A percentile compares a stretch with the other conserved stretches of the same genome.
Conservation (phyloP, 495 filamentous ascomycete genomes). For the Oidiodendron maius region DNA sequence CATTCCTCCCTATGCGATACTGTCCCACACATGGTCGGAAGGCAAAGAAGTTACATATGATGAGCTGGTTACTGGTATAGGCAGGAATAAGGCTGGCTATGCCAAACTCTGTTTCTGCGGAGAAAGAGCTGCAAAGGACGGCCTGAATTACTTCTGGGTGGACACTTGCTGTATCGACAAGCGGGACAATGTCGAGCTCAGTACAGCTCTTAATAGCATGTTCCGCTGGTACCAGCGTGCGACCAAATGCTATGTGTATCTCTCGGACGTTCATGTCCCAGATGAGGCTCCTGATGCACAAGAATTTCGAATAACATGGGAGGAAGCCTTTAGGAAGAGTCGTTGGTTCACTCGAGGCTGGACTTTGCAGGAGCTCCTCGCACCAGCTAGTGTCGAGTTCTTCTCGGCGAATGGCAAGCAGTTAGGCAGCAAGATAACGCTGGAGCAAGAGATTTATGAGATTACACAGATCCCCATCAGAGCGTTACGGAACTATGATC, state of each 20-base stretch:
- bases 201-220: background rate
- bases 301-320: slow-evolving; percentile 4
- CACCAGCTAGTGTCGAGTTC: slow-evolving; percentile 20
- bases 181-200: too few relatives aligned
- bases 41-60: slow-evolving; percentile 24
- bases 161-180: too few relatives aligned
- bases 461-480: slow-evolving; percentile 23
- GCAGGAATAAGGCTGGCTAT: slow-evolving; percentile 21
- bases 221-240: slow-evolving; percentile 18
- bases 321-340: slow-evolving; percentile 6
- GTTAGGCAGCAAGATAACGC: slow-evolving; percentile 24
- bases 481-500: slow-evolving; percentile 14
- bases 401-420: slow-evolving; percentile 13
- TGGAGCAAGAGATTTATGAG: slow-evolving; percentile 20
- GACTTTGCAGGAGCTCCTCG: background rate
- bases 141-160: too few relatives aligned
- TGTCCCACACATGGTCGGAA: slow-evolving; percentile 15
- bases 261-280: slow-evolving; percentile 9
- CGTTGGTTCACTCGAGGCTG: too few relatives aligned
- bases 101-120: slow-evolving; percentile 10
- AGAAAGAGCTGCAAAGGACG: slow-evolving; percentile 6
- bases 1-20: slow-evolving; percentile 6
- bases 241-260: slow-evolving; percentile 19
- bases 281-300: slow-evolving; percentile 8
- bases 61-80: slow-evolving; percentile 18